phyloP scores from a whole-genome alignment of 208 protist species.

The Spongospora subterranea region DNA sequence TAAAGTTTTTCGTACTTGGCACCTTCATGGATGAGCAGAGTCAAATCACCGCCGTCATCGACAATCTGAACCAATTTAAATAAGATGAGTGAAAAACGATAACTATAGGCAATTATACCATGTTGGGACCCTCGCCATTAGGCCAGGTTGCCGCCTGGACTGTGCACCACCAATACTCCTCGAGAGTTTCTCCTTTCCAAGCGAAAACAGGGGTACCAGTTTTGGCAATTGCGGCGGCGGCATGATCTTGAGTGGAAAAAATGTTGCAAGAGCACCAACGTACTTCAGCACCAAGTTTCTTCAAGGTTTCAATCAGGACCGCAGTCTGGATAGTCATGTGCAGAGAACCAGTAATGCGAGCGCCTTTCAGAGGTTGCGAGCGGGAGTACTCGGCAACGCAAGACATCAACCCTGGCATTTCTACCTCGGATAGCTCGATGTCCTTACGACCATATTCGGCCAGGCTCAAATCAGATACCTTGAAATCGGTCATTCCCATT shows the following conservation, averaged over 20 bases:
- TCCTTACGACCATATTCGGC: conserved; percentile 96
- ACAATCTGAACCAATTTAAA: conserved; percentile 80
- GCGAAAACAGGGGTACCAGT: conserved; percentile 94
- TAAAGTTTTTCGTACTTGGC: conserved; percentile 79
- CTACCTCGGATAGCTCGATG: conserved; percentile 95
- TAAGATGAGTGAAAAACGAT: not conserved
- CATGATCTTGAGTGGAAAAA: conserved; percentile 98
- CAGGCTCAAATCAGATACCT: conserved; percentile 93
- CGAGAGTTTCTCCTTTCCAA: conserved; percentile 98
- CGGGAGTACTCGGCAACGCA: conserved; percentile 83
- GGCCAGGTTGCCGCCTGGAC: conserved; percentile 86
- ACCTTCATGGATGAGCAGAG: conserved; percentile 91
- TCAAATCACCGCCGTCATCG: conserved; percentile 99
- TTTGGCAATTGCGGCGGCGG: conserved; percentile 89
- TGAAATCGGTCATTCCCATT: conserved; percentile 76
- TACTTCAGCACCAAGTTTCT: conserved; percentile 94
- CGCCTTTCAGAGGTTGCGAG: conserved; percentile 91
- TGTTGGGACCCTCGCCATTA: conserved; percentile 84
- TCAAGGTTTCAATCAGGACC: conserved; percentile 98
- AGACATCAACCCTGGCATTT: conserved; percentile 99
- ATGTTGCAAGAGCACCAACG: conserved; percentile 98
- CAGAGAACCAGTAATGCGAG: conserved; percentile 96
- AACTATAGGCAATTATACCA: conserved; percentile 68
- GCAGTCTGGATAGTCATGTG: conserved; percentile 99
- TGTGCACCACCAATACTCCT: conserved; percentile 99